Percentiles rank a stretch among this genome's conserved stretches.
Conservation (phyloP, 2,329 filamentous ascomycete genomes). For the Sphaerulina populicola region DNA sequence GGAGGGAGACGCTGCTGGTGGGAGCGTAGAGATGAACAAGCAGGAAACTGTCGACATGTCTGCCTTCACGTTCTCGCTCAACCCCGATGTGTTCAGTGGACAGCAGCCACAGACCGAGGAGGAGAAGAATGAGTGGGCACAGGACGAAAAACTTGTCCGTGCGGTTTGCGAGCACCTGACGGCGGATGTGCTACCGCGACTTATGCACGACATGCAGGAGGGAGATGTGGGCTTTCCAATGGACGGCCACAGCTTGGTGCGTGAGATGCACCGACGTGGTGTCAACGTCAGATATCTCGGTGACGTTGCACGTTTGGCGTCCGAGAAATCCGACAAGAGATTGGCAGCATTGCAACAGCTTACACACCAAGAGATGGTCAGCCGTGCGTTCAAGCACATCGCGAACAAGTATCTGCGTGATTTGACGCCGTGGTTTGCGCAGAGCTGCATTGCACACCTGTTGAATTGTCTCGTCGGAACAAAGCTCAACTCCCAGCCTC, state of each 20-base stretch:
- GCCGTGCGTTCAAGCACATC: conserved; percentile 92
- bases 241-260: conserved; percentile 87
- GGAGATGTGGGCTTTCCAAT: conserved; percentile 96
- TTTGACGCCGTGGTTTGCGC: conserved; percentile 69
- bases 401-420: conserved; percentile 69
- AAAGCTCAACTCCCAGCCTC: conserved; percentile 66
- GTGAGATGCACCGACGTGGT: conserved; percentile 87
- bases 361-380: conserved; percentile 82
- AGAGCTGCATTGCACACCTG: conserved; percentile 72
- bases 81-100: conserved; percentile 91
- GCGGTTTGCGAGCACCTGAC: conserved; percentile 72
- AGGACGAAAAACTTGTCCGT: conserved; percentile 82
- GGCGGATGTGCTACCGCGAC: conserved; percentile 68
- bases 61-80: conserved; percentile 78
- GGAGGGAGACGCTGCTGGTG: conserved; percentile 24
- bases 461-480: conserved; percentile 86
- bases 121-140: conserved; percentile 73
- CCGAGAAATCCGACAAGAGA: conserved; percentile 52
- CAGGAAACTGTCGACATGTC: conserved; percentile 75
- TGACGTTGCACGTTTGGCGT: conserved; percentile 60
- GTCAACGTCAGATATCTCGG: conserved; percentile 97
- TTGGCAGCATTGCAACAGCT: conserved; percentile 70
- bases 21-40: conserved; percentile 27
- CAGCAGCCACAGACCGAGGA: conserved; percentile 82
- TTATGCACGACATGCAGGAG: conserved; percentile 79